Base-by-base conservation (phyloP, 495 filamentous ascomycete genomes). In the Ascodesmis nigricans region DNA sequence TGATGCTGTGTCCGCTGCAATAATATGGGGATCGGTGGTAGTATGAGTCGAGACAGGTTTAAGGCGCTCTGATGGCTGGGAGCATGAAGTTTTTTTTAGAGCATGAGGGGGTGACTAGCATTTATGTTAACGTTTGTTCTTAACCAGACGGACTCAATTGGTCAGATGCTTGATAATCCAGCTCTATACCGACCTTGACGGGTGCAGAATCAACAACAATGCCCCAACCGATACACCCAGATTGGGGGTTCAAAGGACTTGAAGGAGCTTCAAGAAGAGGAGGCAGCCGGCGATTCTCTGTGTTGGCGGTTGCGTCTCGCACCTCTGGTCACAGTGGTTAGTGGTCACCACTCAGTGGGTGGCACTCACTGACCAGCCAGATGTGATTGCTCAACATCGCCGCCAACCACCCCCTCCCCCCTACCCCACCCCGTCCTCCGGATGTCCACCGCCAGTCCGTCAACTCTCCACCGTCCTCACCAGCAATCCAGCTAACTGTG, bases 1-100 rank as follows among this genome's bases (percentile, higher is more conserved):
- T 27, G 25, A 34, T 28, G 31, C 36, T 20, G 31, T 21, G 23
- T 28, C 41, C 14, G 33, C 15, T 15, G 7, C 39, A 36, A 43
- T 31, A 22, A 17, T 31, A 26, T 19, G 13, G 20, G 31, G 15
- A 14, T 20, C 17, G 33, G 38, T 41, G 21, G 35, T 23, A 35
- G 19, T 21, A 35, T 27, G 40, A 31, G 21, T 31, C 26, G 22
- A 14, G 21, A 28, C 18, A 21, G 18, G 29, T 26, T 21, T 10
- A 16, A 16, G 11, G 29, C 24, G 22, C 21, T 23, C 10, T 26
- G 32, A 29, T 11, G 21, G 22, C 29, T 1, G 18, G 20, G 23
- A 13, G 21, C n/a, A n/a, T 21, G 10, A 21, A 10, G 23, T 35
- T 19, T 5, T 15, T 24, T 19, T 40, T 25, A 14, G 35, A 15